Conservation (phyloP, 169 alveolate genomes). For the Cystoisospora suis region DNA sequence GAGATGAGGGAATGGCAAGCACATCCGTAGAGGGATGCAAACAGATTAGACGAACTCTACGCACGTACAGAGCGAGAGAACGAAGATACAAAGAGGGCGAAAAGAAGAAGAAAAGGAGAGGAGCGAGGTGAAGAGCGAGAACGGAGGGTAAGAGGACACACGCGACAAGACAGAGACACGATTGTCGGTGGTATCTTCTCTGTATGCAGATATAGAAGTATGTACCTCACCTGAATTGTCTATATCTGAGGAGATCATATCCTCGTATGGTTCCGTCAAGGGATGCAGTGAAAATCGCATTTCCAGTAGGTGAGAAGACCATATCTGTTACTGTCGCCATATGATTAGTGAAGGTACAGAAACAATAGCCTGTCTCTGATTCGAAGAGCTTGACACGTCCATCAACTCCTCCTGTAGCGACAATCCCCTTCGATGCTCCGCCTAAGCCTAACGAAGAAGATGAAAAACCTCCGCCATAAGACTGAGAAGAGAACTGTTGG, state of each 20-base stretch:
- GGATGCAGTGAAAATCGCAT: conserved; percentile 94
- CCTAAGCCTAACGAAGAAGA: conserved; percentile 38
- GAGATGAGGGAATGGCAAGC: no score
- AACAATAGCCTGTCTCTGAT: conserved; percentile 91
- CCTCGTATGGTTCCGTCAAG: conserved; percentile 99
- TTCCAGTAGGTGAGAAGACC: conserved; percentile 90
- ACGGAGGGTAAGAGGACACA: not conserved
- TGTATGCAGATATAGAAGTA: not conserved
- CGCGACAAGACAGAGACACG: not conserved
- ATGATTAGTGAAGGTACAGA: conserved; percentile 95
- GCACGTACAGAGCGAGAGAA: no score
- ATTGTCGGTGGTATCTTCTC: not conserved
- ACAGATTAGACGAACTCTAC: no score
- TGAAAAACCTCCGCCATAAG: not conserved
- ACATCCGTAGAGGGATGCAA: no score
- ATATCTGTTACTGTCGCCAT: conserved; percentile 91
- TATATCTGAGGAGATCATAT: conserved; percentile 92
- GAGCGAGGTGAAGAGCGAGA: not conserved
- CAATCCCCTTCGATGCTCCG: conserved; percentile 71
- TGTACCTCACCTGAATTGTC: conserved; percentile 40
- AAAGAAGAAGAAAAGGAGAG: not conserved
- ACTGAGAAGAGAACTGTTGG: conserved; percentile 8
- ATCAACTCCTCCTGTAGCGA: conserved; percentile 98
- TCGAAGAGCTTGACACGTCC: conserved; percentile 97
- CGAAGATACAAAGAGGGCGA: not conserved